Conservation (phyloP, 345 rosid genomes). For the Dovyalis caffra region DNA sequence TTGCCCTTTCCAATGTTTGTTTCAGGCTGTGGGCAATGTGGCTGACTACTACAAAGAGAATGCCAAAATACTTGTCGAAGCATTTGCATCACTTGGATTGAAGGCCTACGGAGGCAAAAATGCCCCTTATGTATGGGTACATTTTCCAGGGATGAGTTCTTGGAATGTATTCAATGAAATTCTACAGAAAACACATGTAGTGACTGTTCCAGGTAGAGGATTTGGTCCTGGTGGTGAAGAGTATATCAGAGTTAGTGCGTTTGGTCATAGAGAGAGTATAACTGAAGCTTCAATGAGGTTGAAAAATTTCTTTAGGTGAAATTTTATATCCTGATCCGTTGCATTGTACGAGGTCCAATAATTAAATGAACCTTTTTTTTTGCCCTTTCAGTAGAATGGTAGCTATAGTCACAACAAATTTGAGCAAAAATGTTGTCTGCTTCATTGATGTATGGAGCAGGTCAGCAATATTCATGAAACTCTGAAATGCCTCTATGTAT, state of each 20-base stretch:
- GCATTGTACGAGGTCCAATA: too few species aligned
- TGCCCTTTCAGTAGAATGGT: too few species aligned
- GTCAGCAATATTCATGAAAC: too few species aligned
- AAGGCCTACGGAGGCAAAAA: constrained; percentile 68
- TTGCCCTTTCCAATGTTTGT: too few species aligned
- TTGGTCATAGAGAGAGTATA: constrained; percentile 49
- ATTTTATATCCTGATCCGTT: too few species aligned
- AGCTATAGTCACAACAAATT: too few species aligned
- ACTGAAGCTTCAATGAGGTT: constrained; percentile 67
- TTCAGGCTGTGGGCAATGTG: not conserved
- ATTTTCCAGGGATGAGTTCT: constrained; percentile 56
- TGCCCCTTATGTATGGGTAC: constrained; percentile 83
- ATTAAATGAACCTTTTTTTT: too few species aligned
- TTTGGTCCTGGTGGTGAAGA: constrained; percentile 84
- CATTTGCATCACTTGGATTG: constrained; percentile 48
- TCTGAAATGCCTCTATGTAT: too few species aligned
- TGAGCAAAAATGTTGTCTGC: too few species aligned
- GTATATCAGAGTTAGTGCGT: constrained; percentile 67
- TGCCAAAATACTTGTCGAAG: constrained; percentile 49
- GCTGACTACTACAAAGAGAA: constrained; percentile 55
- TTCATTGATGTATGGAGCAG: too few species aligned
- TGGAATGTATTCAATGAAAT: constrained; percentile 72
- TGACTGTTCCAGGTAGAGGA: constrained; percentile 75
- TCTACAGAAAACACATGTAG: constrained; percentile 62
- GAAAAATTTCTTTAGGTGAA: not conserved